Evolutionary conservation across 345 rosid genomes (phyloP).

Genomic region (Psidium friedrichsthalianum): DNA sequence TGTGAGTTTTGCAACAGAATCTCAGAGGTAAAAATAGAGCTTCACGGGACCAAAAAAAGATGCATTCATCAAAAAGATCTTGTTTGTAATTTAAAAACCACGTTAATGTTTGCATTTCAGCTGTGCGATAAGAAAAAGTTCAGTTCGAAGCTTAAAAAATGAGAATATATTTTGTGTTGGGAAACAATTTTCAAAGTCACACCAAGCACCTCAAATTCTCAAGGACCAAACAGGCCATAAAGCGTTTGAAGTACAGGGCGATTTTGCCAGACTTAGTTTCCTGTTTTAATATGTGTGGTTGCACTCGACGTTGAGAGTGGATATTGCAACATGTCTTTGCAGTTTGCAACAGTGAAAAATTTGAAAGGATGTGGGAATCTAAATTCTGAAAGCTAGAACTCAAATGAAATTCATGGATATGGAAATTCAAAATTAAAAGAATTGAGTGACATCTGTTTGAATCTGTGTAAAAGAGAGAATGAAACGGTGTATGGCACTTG

Average conservation of each 20-base stretch:
- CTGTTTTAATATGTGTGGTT: neutral
- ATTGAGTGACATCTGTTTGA: neutral
- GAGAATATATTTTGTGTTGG: neutral
- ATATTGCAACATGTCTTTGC: neutral
- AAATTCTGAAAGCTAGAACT: neutral
- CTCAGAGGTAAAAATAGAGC: neutral
- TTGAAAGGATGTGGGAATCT: neutral
- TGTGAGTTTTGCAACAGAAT: slow-evolving; percentile 12
- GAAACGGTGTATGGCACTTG: neutral
- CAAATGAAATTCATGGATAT: neutral
- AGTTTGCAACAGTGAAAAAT: neutral
- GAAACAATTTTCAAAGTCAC: neutral
- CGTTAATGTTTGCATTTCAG: neutral
- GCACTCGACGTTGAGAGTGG: neutral
- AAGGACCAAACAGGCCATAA: neutral
- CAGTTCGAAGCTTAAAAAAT: neutral
- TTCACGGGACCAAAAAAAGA: neutral
- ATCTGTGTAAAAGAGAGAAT: neutral
- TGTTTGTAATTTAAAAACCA: neutral
- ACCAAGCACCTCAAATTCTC: neutral
- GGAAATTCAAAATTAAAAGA: neutral
- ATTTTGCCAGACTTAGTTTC: neutral
- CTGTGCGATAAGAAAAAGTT: neutral
- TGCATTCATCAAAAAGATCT: neutral
- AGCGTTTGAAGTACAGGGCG: neutral